A percentile compares a stretch with the other conserved stretches of the same genome.
phyloP scores from a whole-genome alignment of 352 stramenopile species.

The Peronospora belbahrii region DNA sequence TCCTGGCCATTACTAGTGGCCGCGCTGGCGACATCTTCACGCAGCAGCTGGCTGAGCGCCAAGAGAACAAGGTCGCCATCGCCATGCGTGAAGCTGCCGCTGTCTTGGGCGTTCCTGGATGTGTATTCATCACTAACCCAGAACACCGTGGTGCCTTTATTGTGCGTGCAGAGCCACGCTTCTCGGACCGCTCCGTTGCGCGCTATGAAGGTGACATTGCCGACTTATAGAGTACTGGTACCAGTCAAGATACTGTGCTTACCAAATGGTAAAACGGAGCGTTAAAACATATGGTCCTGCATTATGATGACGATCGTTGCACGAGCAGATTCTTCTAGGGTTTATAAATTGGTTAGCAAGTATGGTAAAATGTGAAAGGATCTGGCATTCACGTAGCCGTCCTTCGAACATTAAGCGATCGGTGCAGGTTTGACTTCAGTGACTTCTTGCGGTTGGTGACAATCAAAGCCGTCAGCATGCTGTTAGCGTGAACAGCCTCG shows the following conservation, averaged over 20 bases:
- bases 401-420: conserved; percentile 42
- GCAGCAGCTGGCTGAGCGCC: conserved; percentile 85
- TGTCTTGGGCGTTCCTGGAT: conserved; percentile 88
- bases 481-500: conserved; percentile 63
- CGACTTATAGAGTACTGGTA: conserved; percentile 44
- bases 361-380: neutral
- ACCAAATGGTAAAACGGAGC: conserved; percentile 10
- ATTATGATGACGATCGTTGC: neutral
- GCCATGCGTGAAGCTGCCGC: conserved; percentile 93
- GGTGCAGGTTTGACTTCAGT: conserved; percentile 41
- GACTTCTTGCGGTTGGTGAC: conserved; percentile 80
- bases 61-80: conserved; percentile 90
- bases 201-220: conserved; percentile 80
- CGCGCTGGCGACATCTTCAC: conserved; percentile 98
- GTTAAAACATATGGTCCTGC: conserved; percentile 2
- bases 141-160: conserved; percentile 95
- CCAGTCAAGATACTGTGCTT: conserved; percentile 3
- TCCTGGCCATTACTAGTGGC: conserved; percentile 96
- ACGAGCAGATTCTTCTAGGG: conserved; percentile 14
- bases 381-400: conserved; percentile 40
- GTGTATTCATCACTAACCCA: conserved; percentile 95
- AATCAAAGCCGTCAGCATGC: conserved; percentile 69
- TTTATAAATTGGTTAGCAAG: conserved; percentile 20
- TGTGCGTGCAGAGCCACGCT: conserved; percentile 88
- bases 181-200: conserved; percentile 78